Conservation (phyloP, 106 monocot genomes). For the Platanthera guangdongensis region DNA sequence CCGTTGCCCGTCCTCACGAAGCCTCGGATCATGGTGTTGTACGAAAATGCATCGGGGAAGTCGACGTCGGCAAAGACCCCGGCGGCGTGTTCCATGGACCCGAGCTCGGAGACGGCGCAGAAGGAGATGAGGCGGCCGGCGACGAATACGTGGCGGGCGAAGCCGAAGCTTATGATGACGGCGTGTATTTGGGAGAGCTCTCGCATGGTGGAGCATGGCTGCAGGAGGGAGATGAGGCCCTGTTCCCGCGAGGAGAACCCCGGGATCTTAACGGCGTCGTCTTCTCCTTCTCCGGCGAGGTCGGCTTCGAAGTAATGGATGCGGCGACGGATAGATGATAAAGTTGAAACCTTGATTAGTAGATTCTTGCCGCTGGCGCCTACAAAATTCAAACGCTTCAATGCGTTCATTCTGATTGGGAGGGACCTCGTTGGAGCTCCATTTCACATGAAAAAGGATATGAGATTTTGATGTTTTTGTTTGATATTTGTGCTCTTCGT, state of each 20-base stretch:
- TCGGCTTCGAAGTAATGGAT: neutral
- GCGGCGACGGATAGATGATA: neutral
- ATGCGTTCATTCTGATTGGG: neutral
- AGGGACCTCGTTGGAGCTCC: neutral
- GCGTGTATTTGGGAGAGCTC: conserved; percentile 35
- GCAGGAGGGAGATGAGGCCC: conserved; percentile 27
- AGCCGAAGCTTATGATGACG: conserved; percentile 40
- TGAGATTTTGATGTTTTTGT: too few species aligned
- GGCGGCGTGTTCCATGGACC: conserved; percentile 32
- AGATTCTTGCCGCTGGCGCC: neutral
- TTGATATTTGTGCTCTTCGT: too few species aligned
- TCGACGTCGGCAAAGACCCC: conserved; percentile 24
- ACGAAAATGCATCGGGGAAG: conserved; percentile 43
- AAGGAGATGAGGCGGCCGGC: conserved; percentile 41
- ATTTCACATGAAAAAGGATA: neutral
- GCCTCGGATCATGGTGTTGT: conserved; percentile 65
- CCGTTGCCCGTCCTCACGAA: conserved; percentile 24
- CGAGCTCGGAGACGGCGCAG: conserved; percentile 32
- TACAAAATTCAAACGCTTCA: neutral
- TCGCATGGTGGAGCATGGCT: conserved; percentile 29
- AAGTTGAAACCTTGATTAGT: neutral
- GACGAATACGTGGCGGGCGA: conserved; percentile 53
- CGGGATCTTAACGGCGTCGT: neutral
- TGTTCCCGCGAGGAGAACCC: conserved; percentile 18
- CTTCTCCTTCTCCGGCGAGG: neutral